Evolutionary conservation across 1,284 basidiomycete genomes (phyloP), one percentile per base, ranked within the genome.

Genomic region (Xanthoconium separans): DNA sequence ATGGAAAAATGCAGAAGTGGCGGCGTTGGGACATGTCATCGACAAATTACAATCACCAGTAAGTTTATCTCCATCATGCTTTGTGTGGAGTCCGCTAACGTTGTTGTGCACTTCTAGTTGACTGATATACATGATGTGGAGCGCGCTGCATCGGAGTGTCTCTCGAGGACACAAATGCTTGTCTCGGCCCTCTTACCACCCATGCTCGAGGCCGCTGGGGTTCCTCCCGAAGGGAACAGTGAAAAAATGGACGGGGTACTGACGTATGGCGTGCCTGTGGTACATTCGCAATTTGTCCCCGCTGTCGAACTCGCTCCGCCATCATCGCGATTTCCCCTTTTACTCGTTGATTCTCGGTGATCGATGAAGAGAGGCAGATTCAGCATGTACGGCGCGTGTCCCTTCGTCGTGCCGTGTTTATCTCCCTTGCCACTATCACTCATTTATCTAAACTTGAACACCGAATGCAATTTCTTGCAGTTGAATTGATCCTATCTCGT

Each of bases 221-320:
- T 56, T 42, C 53, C n/a, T 7, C 31, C 51, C 30, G 57, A 52
- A 39, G 55, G 62, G 49, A 55, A 63, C 22, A 56, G 56, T n/a
- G 72, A 75, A 51, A 78, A 74, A 59, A 63, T 70, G 54, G 63
- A 66, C n/a, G 62, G 68, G 20, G 68, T 81, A 37, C 64, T 81
- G 50, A 71, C 73, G 41, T 73, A 74, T 54, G 80, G 80, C 12
- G 65, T 71, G 42, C 78, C 80, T 50, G 63, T 67, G 20, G 55
- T 70, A 44, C 78, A 81, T 46, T 72, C 77, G 54, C 73, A 76
- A 39, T 79, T 79, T 61, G 72, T 77, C 48, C 66, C 78, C 33
- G 76, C 78, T 36, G 62, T 84, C 31, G 77, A 81, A 53, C 62
- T 83, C 39, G 81, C 78, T 20, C 82, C 82, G 56, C 77, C 82